Evolutionary conservation across 2,329 filamentous ascomycete species (phyloP).

Genomic region (Lasiodiplodia citricola): DNA sequence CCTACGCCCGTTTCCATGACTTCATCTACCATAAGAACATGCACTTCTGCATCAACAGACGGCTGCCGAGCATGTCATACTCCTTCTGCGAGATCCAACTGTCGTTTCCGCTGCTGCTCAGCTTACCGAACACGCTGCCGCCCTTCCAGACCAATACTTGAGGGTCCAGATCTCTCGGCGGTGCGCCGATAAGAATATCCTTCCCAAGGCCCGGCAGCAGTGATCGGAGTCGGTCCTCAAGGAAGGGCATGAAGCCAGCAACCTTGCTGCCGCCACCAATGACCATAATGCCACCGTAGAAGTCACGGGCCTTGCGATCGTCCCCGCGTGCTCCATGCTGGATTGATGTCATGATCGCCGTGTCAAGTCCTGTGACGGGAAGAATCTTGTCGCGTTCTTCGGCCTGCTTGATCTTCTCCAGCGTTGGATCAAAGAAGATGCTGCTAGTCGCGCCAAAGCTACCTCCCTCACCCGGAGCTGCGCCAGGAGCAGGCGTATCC

Average conservation of each 20-base stretch:
- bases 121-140: slow-evolving; percentile 91
- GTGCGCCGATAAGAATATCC: slow-evolving; percentile 69
- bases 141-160: slow-evolving; percentile 99
- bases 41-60: slow-evolving; percentile 67
- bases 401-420: slow-evolving; percentile 58
- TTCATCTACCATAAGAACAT: slow-evolving; percentile 47
- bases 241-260: slow-evolving; percentile 76
- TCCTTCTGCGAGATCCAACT: slow-evolving; percentile 90
- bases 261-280: slow-evolving; percentile 46
- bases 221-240: slow-evolving; percentile 81
- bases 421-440: slow-evolving; percentile 52
- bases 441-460: slow-evolving; percentile 53
- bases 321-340: slow-evolving; percentile 85
- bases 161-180: slow-evolving; percentile 92
- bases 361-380: slow-evolving; percentile 82
- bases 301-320: slow-evolving; percentile 90
- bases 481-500: slow-evolving; percentile 45
- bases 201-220: slow-evolving; percentile 67
- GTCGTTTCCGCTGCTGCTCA: slow-evolving; percentile 80
- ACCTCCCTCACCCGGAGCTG: slow-evolving; percentile 48
- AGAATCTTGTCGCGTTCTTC: slow-evolving; percentile 79
- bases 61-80: slow-evolving; percentile 82
- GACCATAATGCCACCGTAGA: slow-evolving; percentile 56
- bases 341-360: slow-evolving; percentile 88
- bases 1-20: slow-evolving; percentile 1